These are phyloP conservation scores for Bidens hawaiensis DNA, from an alignment of 140 eudicot genomes.

Conservation along the genomic window DNA sequence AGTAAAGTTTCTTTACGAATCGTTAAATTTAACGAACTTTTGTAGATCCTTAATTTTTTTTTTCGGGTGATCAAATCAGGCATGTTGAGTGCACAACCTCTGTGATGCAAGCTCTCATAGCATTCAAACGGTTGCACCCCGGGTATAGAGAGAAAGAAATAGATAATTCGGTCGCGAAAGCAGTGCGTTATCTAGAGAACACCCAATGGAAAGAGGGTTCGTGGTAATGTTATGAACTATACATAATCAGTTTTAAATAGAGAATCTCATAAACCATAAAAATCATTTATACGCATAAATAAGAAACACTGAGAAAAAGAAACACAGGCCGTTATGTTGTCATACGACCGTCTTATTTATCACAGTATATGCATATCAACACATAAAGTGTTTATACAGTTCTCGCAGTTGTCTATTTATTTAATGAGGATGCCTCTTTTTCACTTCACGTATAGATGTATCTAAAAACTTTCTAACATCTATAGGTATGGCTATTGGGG, in stretches of 20 bases:
- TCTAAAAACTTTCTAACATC: not conserved
- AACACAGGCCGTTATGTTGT: too few relatives aligned
- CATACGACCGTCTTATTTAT: too few relatives aligned
- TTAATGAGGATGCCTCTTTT: not conserved
- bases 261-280: not conserved
- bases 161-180: conserved; percentile 33
- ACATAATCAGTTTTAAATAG: not conserved
- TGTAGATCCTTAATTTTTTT: not conserved
- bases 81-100: conserved; percentile 55
- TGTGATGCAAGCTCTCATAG: conserved; percentile 35
- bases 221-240: conserved; percentile 28
- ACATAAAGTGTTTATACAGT: not conserved
- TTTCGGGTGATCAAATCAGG: conserved; percentile 27
- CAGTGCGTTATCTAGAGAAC: conserved; percentile 34
- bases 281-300: too few relatives aligned
- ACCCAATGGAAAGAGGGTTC: conserved; percentile 47
- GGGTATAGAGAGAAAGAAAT: conserved; percentile 44
- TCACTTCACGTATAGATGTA: not conserved
- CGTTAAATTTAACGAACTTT: not conserved
- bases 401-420: not conserved
- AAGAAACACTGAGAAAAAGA: too few relatives aligned
- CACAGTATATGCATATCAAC: too few relatives aligned
- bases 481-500: conserved; percentile 65
- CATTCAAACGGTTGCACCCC: conserved; percentile 39
- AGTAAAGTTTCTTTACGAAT: conserved; percentile 28